Evolutionary conservation across 192 early-diverging fungal genomes (phyloP).

Genomic region (Coemansia sp.): DNA sequence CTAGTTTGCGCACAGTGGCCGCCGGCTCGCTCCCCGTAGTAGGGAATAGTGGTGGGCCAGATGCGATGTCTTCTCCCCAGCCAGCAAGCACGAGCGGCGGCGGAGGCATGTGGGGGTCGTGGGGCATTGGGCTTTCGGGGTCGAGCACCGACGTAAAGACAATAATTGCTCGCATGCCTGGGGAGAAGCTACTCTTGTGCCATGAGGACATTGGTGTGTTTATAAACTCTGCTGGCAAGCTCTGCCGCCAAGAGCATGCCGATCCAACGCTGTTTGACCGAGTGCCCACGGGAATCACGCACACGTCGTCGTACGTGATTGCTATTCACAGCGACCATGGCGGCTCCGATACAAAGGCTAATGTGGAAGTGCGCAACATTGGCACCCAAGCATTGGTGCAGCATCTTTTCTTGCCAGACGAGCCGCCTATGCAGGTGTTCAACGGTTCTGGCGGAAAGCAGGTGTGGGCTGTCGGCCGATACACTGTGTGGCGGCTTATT

Average conservation of each 20-base stretch:
- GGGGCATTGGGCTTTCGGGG: conserved; percentile 41
- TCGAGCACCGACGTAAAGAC: conserved; percentile 32
- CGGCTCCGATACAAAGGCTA: conserved; percentile 12
- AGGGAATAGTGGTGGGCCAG: neutral
- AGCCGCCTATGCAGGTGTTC: conserved; percentile 50
- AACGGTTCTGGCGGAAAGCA: conserved; percentile 70
- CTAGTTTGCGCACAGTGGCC: conserved; percentile 43
- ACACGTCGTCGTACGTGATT: conserved; percentile 49
- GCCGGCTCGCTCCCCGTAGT: conserved; percentile 15
- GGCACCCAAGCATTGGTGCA: conserved; percentile 82
- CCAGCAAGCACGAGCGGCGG: conserved; percentile 13
- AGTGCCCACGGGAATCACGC: conserved; percentile 39
- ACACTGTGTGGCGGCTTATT: conserved; percentile 72
- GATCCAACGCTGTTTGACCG: conserved; percentile 47
- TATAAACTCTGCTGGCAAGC: conserved; percentile 48
- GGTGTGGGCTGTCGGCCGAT: conserved; percentile 65
- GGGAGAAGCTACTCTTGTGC: conserved; percentile 51
- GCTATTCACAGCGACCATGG: conserved; percentile 22
- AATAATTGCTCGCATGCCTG: conserved; percentile 47
- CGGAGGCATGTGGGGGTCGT: conserved; percentile 51
- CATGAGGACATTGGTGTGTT: conserved; percentile 52
- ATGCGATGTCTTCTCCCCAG: conserved; percentile 2
- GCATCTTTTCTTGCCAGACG: conserved; percentile 63
- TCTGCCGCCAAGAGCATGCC: conserved; percentile 40
- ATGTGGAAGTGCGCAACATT: conserved; percentile 86